phyloP scores from a whole-genome alignment of 352 stramenopile genomes.

The Phytopythium aichiense region DNA sequence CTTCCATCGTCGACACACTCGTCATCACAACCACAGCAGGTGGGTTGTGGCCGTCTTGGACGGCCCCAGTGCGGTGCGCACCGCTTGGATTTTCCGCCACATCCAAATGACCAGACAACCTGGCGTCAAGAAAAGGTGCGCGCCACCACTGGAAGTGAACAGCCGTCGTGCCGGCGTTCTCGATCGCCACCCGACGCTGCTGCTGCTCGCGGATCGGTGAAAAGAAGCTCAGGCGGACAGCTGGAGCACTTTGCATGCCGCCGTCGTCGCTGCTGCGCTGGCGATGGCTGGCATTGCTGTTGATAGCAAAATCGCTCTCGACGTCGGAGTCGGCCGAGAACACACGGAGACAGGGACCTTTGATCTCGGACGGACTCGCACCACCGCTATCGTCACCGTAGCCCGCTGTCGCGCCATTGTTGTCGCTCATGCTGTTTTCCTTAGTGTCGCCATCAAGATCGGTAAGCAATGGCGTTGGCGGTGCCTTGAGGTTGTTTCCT shows the following conservation, averaged over 20 bases:
- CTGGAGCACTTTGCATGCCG: background rate
- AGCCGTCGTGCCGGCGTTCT: constrained; percentile 48
- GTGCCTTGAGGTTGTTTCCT: constrained; percentile 5
- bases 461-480: background rate
- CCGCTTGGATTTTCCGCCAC: background rate
- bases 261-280: constrained; percentile 1
- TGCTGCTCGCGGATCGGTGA: constrained; percentile 31
- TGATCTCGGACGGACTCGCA: background rate
- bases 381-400: background rate
- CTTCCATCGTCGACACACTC: constrained; percentile 41
- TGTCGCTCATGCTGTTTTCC: constrained; percentile 9
- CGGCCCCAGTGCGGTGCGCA: background rate
- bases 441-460: background rate
- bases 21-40: constrained; percentile 16
- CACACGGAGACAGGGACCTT: constrained; percentile 10
- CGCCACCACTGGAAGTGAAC: constrained; percentile 63
- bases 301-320: constrained; percentile 4
- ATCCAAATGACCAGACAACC: constrained; percentile 27
- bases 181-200: constrained; percentile 30
- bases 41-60: background rate
- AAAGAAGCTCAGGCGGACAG: constrained; percentile 43
- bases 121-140: constrained; percentile 17
- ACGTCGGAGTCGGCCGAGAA: constrained; percentile 4
- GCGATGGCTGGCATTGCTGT: background rate
- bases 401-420: background rate